Conservation (phyloP, 116 monocot species). For the Zostera marina region DNA sequence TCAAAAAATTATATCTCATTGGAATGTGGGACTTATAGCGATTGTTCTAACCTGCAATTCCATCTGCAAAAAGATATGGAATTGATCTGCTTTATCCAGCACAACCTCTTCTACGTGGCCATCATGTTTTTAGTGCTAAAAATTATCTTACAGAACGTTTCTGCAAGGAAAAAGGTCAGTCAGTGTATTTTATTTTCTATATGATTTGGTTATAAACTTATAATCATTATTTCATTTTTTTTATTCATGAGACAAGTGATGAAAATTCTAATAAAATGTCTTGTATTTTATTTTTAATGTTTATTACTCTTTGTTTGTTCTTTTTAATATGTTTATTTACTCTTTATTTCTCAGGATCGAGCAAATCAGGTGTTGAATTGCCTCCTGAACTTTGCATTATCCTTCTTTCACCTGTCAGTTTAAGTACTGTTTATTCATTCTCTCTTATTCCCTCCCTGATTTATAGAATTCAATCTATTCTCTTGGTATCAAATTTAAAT, state of each 20-base stretch:
- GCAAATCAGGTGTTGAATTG: constrained; percentile 26
- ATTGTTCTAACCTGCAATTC: too few relatives aligned
- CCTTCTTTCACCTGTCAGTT: constrained; percentile 25
- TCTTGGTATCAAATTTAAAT: constrained; percentile 26
- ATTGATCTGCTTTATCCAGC: constrained; percentile 15
- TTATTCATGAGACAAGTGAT: too few relatives aligned
- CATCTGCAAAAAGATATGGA: constrained; percentile 22
- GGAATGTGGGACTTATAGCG: too few relatives aligned
- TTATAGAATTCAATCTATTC: constrained; percentile 39
- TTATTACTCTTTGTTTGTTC: too few relatives aligned
- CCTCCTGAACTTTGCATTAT: constrained; percentile 63
- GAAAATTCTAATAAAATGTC: too few relatives aligned
- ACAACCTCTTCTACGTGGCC: constrained; percentile 21
- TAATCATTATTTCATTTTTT: background rate
- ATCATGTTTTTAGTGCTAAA: constrained; percentile 16
- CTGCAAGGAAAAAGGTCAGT: constrained; percentile 5
- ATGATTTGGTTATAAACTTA: background rate
- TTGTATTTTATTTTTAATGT: too few relatives aligned
- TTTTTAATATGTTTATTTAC: background rate
- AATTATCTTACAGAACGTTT: constrained; percentile 25
- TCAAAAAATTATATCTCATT: too few relatives aligned
- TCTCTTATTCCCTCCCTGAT: constrained; percentile 42
- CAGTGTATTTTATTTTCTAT: background rate
- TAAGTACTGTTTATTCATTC: constrained; percentile 21
- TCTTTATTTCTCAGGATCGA: background rate